Base-by-base conservation (phyloP, 2,329 filamentous ascomycete species). In the Alternaria incomplexa region DNA sequence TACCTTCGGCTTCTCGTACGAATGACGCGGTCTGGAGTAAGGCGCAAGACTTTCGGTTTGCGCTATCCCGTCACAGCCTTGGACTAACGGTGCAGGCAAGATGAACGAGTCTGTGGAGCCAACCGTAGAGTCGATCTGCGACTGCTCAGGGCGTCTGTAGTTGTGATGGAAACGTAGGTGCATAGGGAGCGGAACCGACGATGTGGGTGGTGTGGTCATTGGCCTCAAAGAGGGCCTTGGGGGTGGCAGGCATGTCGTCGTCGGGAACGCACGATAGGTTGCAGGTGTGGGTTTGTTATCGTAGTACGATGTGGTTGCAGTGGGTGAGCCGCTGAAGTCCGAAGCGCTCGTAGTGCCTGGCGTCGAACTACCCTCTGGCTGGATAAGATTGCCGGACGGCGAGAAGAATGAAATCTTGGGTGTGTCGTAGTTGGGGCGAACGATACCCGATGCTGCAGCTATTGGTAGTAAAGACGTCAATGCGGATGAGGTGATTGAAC, bases 371-470 rank as follows among this genome's bases (percentile, higher is more conserved):
- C 67, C 61, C 47, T 74, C 68, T 15, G 67, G 67, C 52, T 76
- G 73, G 44, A 79, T 79, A 17, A 79, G 65, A 43, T 73, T 77
- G 23, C 77, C 76, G 17, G 77, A 78, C 25, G 77, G 76, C 32
- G 77, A 77, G 60, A 69, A 76, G 70, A 77, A 77, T 6, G 76
- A 78, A 40, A 76, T 66, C 44, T 65, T 72, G 13, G 78, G 70
- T 40, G 70, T 71, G 17, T 70, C 63, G 50, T 71, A 66, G 56
- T 74, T 75, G 15, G 66, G 64, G 13, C 64, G 74, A 48, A 79
- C 69, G 45, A 81, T 77, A 20, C 78, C 79, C 43, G 76, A 74
- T 22, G 77, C 74, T 51, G 73, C 77, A 22, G 79, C 79, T 59
- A 81, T 74, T 17, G 78, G 78, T 23, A 81, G 67, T 36, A 81